A percentile compares a stretch with the other conserved stretches of the same genome.
phyloP scores from a whole-genome alignment of 1,284 basidiomycete genomes.

The Leccinum ponderosum region DNA sequence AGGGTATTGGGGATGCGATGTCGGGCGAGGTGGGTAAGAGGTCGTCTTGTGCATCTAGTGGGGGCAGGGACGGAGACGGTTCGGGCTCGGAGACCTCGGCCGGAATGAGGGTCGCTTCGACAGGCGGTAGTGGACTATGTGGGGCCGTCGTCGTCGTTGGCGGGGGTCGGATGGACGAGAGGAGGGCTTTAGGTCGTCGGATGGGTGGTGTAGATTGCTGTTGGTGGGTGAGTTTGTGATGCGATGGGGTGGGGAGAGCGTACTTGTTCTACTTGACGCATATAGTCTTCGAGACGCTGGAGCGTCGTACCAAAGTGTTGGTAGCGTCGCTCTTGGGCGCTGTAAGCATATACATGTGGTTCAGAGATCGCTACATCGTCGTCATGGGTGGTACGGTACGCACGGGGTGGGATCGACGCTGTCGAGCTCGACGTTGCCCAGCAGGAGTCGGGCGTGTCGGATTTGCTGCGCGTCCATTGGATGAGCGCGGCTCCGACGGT shows the following conservation, averaged over 20 bases:
- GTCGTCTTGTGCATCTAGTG: constrained; percentile 1
- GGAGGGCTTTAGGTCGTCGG: constrained; percentile 39
- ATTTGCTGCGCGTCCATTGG: constrained; percentile 49
- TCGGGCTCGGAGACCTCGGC: constrained; percentile 7
- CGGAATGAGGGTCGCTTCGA: constrained; percentile 31
- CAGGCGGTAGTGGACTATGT: constrained; percentile 2
- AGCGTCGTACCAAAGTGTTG: constrained; percentile 50
- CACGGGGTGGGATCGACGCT: constrained; percentile 47
- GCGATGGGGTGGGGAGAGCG: not conserved
- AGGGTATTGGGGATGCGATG: not conserved
- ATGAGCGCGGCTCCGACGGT: not conserved
- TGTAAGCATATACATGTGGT: constrained; percentile 16
- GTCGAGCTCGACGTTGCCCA: constrained; percentile 56
- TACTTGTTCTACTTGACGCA: constrained; percentile 53
- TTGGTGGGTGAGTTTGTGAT: not conserved
- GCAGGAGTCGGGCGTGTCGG: constrained; percentile 56
- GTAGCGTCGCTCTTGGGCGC: constrained; percentile 42
- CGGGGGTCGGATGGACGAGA: constrained; percentile 37
- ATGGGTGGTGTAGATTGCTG: constrained; percentile 38
- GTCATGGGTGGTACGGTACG: constrained; percentile 21
- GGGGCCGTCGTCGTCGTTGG: constrained; percentile 1
- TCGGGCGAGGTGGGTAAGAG: constrained; percentile 23
- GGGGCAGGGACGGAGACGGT: not conserved
- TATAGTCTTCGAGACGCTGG: constrained; percentile 51
- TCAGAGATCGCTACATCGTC: not conserved